phyloP scores from a whole-genome alignment of 1,139 yeast genomes.

The Hemisphaericaspora xylanilytica region DNA sequence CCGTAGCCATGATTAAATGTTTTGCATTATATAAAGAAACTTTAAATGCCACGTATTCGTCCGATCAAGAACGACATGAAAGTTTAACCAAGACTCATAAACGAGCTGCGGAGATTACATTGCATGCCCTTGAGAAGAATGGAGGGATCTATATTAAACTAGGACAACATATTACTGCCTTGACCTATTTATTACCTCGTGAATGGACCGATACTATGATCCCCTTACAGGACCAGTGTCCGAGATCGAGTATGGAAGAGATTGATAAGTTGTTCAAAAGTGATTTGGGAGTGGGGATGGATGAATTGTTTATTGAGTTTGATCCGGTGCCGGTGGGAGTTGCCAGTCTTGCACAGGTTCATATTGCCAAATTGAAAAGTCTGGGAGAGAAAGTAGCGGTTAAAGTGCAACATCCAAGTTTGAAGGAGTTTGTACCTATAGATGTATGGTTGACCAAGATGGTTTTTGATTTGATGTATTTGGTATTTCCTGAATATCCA shows the following conservation, averaged over 20 bases:
- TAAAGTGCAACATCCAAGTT: conserved; percentile 89
- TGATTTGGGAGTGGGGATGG: conserved; percentile 64
- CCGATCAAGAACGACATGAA: conserved; percentile 39
- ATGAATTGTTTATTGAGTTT: conserved; percentile 68
- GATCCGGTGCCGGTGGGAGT: conserved; percentile 83
- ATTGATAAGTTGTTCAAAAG: conserved; percentile 60
- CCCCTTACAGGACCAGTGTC: conserved; percentile 90
- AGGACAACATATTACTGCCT: conserved; percentile 91
- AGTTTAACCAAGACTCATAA: conserved; percentile 63
- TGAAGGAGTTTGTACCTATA: conserved; percentile 83
- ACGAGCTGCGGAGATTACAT: conserved; percentile 75
- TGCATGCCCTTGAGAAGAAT: conserved; percentile 74
- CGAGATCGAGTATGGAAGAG: conserved; percentile 70
- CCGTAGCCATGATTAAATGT: conserved; percentile 62
- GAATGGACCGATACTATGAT: conserved; percentile 97
- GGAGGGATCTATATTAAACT: conserved; percentile 93
- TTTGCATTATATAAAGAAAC: conserved; percentile 62
- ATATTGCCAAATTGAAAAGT: conserved; percentile 60
- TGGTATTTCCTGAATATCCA: conserved; percentile 90
- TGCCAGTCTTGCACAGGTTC: conserved; percentile 96
- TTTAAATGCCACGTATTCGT: conserved; percentile 39
- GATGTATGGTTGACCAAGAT: conserved; percentile 77
- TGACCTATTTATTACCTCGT: conserved; percentile 82
- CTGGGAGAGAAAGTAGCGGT: conserved; percentile 83
- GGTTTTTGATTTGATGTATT: conserved; percentile 72